Percentiles rank a stretch among this genome's conserved stretches.
Evolutionary conservation across 1,284 basidiomycete genomes (phyloP).

Genomic region (Sphaerobolus stellatus): DNA sequence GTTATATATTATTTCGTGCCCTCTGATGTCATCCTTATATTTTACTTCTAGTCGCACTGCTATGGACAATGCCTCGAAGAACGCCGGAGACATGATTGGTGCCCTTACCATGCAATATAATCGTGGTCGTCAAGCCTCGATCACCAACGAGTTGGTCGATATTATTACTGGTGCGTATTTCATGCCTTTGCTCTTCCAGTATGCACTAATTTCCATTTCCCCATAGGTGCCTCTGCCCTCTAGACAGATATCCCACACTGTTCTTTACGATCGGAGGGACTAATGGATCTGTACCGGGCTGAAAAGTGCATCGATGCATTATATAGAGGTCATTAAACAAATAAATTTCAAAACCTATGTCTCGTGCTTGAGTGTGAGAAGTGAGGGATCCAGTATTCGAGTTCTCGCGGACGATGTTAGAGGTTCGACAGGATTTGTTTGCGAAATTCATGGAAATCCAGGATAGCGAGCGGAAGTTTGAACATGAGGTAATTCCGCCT

Average conservation of each 20-base stretch:
- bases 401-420: too few species aligned
- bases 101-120: constrained; percentile 93
- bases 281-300: not conserved
- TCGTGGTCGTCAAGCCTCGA: constrained; percentile 98
- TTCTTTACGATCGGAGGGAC: too few species aligned
- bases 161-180: constrained; percentile 77
- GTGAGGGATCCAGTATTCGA: too few species aligned
- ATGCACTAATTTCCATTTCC: not conserved
- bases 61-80: constrained; percentile 99
- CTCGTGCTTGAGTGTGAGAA: too few species aligned
- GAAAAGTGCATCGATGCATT: not conserved
- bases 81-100: constrained; percentile 90
- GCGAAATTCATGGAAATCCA: too few species aligned
- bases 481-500: too few species aligned
- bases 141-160: constrained; percentile 94
- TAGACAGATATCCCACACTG: not conserved
- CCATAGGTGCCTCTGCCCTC: constrained; percentile 13
- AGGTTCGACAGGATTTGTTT: too few species aligned
- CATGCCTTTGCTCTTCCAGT: not conserved
- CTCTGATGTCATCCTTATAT: constrained; percentile 12
- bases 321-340: not conserved
- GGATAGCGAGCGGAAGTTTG: too few species aligned
- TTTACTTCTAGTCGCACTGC: constrained; percentile 75
- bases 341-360: too few species aligned
- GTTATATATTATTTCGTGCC: constrained; percentile 22